Evolutionary conservation across 352 stramenopile genomes (phyloP).

Genomic region (Globisporangium viniferum): DNA sequence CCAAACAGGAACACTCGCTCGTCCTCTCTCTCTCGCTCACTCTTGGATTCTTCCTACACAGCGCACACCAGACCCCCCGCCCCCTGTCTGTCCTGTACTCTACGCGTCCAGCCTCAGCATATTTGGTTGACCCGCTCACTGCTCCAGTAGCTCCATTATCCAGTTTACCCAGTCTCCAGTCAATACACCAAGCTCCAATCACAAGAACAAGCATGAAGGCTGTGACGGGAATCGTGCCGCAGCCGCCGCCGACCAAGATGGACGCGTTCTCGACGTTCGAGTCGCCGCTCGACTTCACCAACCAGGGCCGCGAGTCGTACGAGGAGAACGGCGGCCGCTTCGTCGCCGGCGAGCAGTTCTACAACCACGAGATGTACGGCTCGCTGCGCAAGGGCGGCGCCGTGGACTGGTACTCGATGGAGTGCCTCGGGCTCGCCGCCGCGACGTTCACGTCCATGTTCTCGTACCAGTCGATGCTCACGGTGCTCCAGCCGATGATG

Average conservation of each 20-base stretch:
- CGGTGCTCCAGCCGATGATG: slow-evolving; percentile 55
- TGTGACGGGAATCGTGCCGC: neutral
- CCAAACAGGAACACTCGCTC: neutral
- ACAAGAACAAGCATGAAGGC: neutral
- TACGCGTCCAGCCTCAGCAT: neutral
- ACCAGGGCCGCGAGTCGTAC: slow-evolving; percentile 13
- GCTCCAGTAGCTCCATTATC: neutral
- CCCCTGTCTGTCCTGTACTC: neutral
- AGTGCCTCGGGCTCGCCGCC: slow-evolving; percentile 58
- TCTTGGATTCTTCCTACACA: slow-evolving; percentile 11
- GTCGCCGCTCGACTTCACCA: neutral
- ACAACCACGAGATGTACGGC: slow-evolving; percentile 55
- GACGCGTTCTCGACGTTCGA: neutral
- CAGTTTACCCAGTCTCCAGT: neutral
- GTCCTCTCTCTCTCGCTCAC: neutral
- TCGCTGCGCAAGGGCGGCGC: slow-evolving; percentile 54
- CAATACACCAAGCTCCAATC: neutral
- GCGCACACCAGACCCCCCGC: neutral
- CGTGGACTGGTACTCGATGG: slow-evolving; percentile 50
- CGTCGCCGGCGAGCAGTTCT: slow-evolving; percentile 65
- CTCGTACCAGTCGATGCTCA: slow-evolving; percentile 54
- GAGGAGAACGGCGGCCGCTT: slow-evolving; percentile 40
- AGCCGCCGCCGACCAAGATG: neutral
- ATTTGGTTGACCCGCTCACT: neutral
- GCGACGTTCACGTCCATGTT: slow-evolving; percentile 70